Percentiles rank a stretch among this genome's conserved stretches.
phyloP scores from a whole-genome alignment of 1,284 basidiomycete genomes.

The Leccinum subrobustum region DNA sequence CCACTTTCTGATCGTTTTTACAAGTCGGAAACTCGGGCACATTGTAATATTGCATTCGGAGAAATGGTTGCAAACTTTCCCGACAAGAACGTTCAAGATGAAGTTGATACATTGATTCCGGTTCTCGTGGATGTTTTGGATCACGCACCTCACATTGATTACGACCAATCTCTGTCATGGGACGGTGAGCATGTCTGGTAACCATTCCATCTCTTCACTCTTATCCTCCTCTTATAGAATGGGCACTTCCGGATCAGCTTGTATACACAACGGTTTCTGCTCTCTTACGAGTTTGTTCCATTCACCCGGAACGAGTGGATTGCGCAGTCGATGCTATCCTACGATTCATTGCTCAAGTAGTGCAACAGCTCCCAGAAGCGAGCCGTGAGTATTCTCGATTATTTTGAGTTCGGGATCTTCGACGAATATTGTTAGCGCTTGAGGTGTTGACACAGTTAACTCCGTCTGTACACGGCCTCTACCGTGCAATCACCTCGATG shows the following conservation, averaged over 20 bases:
- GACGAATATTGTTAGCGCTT: constrained; percentile 45
- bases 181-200: constrained; percentile 47
- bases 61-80: constrained; percentile 68
- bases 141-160: constrained; percentile 71
- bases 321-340: constrained; percentile 56
- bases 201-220: not conserved
- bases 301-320: constrained; percentile 48
- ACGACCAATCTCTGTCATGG: constrained; percentile 77
- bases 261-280: constrained; percentile 75
- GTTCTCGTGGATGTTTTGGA: constrained; percentile 64
- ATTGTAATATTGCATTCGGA: constrained; percentile 77
- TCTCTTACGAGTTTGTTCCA: constrained; percentile 62
- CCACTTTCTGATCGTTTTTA: constrained; percentile 11
- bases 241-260: constrained; percentile 81
- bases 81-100: constrained; percentile 48
- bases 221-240: constrained; percentile 46
- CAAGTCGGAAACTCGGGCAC: constrained; percentile 60
- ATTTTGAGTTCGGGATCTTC: not conserved
- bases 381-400: constrained; percentile 45
- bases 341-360: constrained; percentile 57
- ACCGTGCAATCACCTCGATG: constrained; percentile 80
- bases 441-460: constrained; percentile 73
- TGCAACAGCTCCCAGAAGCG: constrained; percentile 52
- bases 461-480: constrained; percentile 84
- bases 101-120: constrained; percentile 49